A percentile compares a stretch with the other conserved stretches of the same genome.
Evolutionary conservation across 2,329 filamentous ascomycete genomes (phyloP).

Genomic region (Colletotrichum graminicola): DNA sequence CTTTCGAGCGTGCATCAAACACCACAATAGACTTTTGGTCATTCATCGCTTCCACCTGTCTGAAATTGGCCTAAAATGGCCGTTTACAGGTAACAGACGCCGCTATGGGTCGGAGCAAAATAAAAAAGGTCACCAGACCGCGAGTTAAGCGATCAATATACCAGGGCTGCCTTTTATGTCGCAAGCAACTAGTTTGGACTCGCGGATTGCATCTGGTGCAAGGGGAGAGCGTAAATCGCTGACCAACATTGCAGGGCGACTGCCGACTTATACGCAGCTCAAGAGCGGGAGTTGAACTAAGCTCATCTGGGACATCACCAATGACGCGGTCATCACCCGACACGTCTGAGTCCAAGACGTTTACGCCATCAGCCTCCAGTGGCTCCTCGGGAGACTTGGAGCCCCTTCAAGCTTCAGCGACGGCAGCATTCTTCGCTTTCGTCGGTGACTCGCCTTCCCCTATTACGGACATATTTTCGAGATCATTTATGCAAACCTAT

Average conservation of each 20-base stretch:
- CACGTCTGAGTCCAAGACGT: slow-evolving; percentile 9
- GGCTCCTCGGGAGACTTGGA: not conserved
- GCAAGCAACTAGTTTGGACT: slow-evolving; percentile 2
- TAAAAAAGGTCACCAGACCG: not conserved
- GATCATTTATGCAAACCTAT: slow-evolving; percentile 26
- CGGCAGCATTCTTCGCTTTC: slow-evolving; percentile 28
- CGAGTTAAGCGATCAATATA: not conserved
- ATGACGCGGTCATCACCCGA: slow-evolving; percentile 11
- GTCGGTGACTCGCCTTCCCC: slow-evolving; percentile 31
- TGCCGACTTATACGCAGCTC: not conserved
- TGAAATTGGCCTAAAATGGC: not conserved
- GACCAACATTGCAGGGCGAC: slow-evolving; percentile 19
- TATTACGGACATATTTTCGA: slow-evolving; percentile 30
- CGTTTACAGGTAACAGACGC: too few relatives aligned
- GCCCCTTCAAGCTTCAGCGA: slow-evolving; percentile 10
- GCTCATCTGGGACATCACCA: slow-evolving; percentile 1
- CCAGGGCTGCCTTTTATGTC: slow-evolving; percentile 17
- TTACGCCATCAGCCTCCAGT: not conserved
- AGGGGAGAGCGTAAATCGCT: not conserved
- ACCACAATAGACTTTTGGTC: not conserved
- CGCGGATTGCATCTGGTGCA: not conserved
- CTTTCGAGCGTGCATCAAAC: not conserved
- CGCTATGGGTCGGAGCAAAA: slow-evolving; percentile 10
- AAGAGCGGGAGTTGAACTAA: not conserved
- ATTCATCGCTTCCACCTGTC: not conserved